Base-by-base conservation (phyloP, 768 basidiomycete genomes). In the Amanita subjunquillea region DNA sequence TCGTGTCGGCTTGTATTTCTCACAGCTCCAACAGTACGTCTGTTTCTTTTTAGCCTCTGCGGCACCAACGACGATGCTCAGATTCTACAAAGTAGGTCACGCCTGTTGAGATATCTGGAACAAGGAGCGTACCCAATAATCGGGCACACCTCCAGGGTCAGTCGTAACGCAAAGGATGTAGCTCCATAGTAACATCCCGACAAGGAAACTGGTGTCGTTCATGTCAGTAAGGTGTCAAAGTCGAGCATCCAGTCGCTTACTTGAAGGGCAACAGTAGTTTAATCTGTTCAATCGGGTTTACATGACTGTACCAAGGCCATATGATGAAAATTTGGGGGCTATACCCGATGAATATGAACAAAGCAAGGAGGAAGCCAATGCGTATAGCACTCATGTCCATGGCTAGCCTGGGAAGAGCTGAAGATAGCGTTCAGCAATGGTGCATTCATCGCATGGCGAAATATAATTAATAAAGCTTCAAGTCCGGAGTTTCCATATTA, bases 11-110 rank as follows among this genome's bases (percentile, higher is more conserved):
- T 93, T 97, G 66, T 85, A 91, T 54, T 74, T 75, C 56, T 83
- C 73, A 67, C 96, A 99, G 54, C 79, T 83, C 53, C 89, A 77
- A 67, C 96, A 99, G 62, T 80, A 91, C 23, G 95, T 74, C n/a
- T 91, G 91, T 0, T 72, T 69, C 74, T 96, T 97, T 38, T 94
- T 88, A 69, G 97, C 93, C 50, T 84, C 84, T 15, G 83, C 86
- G 43, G 15, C 6, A 32, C 32, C 32, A 12, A 32, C 32, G 10
- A 32, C 32, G 32, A 32, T 32, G 8, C 2, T 27, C 7, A 38
- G 10, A 27, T 27, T 36, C 48, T 50, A 25, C 12, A 38, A 50
- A 50, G 37, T 5, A 15, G n/a, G 9, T 48, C 10, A 30, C 29
- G 9, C 15, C 67, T 4, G 78, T 91, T 92, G 67, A 13, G 47